Evolutionary conservation across 306 rosid species (phyloP).

Genomic region (Glycyrrhiza uralensis): DNA sequence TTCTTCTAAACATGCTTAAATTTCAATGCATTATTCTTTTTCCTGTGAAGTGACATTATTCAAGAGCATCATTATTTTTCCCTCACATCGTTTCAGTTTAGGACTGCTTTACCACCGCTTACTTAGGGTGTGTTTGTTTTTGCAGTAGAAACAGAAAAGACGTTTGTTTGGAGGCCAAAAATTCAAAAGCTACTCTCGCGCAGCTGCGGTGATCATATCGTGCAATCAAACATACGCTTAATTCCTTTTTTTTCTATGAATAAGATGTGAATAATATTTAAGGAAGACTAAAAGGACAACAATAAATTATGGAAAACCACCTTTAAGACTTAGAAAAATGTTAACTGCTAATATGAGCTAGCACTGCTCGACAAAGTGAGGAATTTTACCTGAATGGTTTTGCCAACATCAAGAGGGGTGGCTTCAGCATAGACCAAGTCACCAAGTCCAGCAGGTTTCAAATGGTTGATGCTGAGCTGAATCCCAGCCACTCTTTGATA

Average conservation of each 20-base stretch:
- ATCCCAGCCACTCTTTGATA: conserved; percentile 70
- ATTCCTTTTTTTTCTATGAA: neutral
- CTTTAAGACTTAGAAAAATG: too few relatives aligned
- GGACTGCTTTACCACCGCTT: neutral
- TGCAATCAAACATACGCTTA: too few relatives aligned
- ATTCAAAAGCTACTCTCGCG: too few relatives aligned
- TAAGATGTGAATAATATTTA: neutral
- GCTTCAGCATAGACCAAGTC: conserved; percentile 66
- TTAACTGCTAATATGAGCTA: too few relatives aligned
- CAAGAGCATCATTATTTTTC: neutral
- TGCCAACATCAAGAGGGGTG: conserved; percentile 51
- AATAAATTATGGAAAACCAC: neutral
- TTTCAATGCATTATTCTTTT: too few relatives aligned
- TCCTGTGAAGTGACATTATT: neutral
- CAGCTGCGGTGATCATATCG: too few relatives aligned
- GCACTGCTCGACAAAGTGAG: too few relatives aligned
- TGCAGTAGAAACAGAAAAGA: too few relatives aligned
- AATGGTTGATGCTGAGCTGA: conserved; percentile 68
- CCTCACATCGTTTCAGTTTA: neutral
- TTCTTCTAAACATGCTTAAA: too few relatives aligned
- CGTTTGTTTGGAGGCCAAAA: too few relatives aligned
- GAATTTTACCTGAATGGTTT: conserved; percentile 78
- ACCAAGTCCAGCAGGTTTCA: conserved; percentile 56
- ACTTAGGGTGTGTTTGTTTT: too few relatives aligned
- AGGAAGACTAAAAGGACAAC: neutral